These are phyloP conservation scores for Backusella mclennaniae DNA, from an alignment of 192 early-diverging fungal genomes.

Conservation along the genomic window DNA sequence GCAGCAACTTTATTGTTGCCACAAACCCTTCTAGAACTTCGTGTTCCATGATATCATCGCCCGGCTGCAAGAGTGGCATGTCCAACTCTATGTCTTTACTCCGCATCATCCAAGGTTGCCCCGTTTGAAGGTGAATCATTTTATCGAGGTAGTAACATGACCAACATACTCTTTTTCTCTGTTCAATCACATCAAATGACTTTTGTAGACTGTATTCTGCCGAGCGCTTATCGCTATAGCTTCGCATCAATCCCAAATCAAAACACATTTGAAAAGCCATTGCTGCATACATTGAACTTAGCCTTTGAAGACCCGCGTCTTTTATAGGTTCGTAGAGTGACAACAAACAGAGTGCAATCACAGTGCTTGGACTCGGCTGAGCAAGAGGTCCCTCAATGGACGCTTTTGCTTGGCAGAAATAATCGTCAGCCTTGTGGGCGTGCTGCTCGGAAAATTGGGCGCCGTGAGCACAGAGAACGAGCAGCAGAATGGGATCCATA, in stretches of 20 bases:
- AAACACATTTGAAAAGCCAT: slow-evolving; percentile 30
- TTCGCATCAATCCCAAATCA: slow-evolving; percentile 23
- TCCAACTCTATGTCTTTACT: slow-evolving; percentile 26
- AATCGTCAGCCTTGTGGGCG: slow-evolving; percentile 6
- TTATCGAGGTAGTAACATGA: slow-evolving; percentile 40
- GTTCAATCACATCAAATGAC: slow-evolving; percentile 19
- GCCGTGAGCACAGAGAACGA: slow-evolving; percentile 35
- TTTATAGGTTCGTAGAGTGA: slow-evolving; percentile 17
- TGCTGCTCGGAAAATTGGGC: slow-evolving; percentile 9
- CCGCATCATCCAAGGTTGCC: slow-evolving; percentile 24
- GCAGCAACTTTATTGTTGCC: slow-evolving; percentile 18
- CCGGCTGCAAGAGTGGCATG: slow-evolving; percentile 29
- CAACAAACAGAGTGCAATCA: slow-evolving; percentile 27
- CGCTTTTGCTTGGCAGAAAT: slow-evolving; percentile 28
- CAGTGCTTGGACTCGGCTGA: slow-evolving; percentile 21
- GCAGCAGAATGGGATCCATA: slow-evolving; percentile 26
- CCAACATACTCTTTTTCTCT: slow-evolving; percentile 33
- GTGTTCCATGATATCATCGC: slow-evolving; percentile 25
- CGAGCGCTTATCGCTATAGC: slow-evolving; percentile 4
- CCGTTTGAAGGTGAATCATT: slow-evolving; percentile 12
- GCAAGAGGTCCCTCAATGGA: slow-evolving; percentile 25
- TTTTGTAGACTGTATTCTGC: neutral
- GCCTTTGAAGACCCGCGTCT: neutral
- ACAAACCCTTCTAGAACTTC: slow-evolving; percentile 26
- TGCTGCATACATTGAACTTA: slow-evolving; percentile 18